A percentile compares a stretch with the other conserved stretches of the same genome.
phyloP scores from a whole-genome alignment of 129 eudicot genomes.

The Helianthus tuberosus region DNA sequence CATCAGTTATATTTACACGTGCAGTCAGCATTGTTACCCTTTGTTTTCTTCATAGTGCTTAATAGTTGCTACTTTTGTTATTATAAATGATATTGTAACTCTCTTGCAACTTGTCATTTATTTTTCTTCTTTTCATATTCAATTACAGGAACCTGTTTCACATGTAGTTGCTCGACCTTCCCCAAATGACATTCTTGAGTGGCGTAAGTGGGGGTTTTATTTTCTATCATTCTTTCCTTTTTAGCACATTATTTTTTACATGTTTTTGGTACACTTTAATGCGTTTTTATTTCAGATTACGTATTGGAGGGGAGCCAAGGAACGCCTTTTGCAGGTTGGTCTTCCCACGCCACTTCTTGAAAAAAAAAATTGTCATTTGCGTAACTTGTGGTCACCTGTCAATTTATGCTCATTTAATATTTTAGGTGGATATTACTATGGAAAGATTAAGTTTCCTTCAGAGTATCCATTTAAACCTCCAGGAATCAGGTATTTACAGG shows the following conservation, averaged over 20 bases:
- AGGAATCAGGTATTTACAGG: slow-evolving; percentile 66
- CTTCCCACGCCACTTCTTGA: background rate
- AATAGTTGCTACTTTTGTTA: background rate
- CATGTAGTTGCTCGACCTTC: slow-evolving; percentile 93
- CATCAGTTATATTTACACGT: background rate
- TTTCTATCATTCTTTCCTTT: background rate
- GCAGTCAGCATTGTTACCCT: background rate
- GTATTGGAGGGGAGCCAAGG: slow-evolving; percentile 96
- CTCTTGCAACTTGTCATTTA: background rate
- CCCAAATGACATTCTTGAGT: slow-evolving; percentile 95
- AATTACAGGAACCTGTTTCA: slow-evolving; percentile 88
- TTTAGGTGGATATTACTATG: slow-evolving; percentile 96
- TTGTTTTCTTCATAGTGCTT: slow-evolving; percentile 16
- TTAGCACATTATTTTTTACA: background rate
- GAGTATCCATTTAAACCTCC: slow-evolving; percentile 99
- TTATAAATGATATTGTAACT: background rate
- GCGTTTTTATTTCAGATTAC: slow-evolving; percentile 63
- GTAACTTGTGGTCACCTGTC: background rate
- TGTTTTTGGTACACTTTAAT: slow-evolving; percentile 4
- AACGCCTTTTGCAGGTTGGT: slow-evolving; percentile 95
- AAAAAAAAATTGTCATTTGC: background rate
- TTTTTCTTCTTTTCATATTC: slow-evolving; percentile 7
- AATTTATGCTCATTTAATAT: background rate
- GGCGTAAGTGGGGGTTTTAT: slow-evolving; percentile 73
- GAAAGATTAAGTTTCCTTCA: slow-evolving; percentile 91